Percentiles rank a stretch among this genome's conserved stretches.
Conservation (phyloP, 2,329 filamentous ascomycete species). For the Macrophomina tecta region DNA sequence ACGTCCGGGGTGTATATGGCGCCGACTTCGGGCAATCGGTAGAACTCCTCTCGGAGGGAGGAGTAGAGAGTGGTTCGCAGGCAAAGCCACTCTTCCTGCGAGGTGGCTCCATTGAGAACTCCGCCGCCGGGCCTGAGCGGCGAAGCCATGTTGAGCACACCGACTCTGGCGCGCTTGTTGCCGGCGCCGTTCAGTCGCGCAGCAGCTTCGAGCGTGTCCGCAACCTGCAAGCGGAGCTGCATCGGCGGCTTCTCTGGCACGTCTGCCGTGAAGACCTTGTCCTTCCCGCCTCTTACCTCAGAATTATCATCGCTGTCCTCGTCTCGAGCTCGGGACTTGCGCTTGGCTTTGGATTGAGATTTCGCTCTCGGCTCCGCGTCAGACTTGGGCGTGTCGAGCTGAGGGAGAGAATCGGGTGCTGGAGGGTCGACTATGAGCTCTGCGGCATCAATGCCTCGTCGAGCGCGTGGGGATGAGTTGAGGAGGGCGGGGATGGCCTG, state of each 20-base stretch:
- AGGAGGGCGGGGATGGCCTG: constrained; percentile 64
- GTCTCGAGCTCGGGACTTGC: constrained; percentile 15
- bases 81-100: constrained; percentile 68
- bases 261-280: neutral
- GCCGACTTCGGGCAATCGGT: constrained; percentile 64
- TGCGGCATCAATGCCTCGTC: constrained; percentile 59
- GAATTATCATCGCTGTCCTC: constrained; percentile 28
- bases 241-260: constrained; percentile 32
- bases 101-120: constrained; percentile 64
- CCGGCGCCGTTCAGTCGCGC: constrained; percentile 38
- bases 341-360: constrained; percentile 35
- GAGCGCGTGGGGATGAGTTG: constrained; percentile 59
- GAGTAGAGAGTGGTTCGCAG: constrained; percentile 65
- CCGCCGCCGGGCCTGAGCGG: constrained; percentile 67
- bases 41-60: constrained; percentile 63
- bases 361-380: constrained; percentile 29
- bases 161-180: constrained; percentile 48
- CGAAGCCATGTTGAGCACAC: constrained; percentile 69
- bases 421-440: constrained; percentile 55
- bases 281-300: neutral
- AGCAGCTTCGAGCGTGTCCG: constrained; percentile 63
- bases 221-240: constrained; percentile 54
- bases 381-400: constrained; percentile 16
- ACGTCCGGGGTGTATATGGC: constrained; percentile 65
- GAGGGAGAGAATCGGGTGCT: neutral